Evolutionary conservation across 495 filamentous ascomycete genomes (phyloP).

Genomic region (Trichoderma gamsii): DNA sequence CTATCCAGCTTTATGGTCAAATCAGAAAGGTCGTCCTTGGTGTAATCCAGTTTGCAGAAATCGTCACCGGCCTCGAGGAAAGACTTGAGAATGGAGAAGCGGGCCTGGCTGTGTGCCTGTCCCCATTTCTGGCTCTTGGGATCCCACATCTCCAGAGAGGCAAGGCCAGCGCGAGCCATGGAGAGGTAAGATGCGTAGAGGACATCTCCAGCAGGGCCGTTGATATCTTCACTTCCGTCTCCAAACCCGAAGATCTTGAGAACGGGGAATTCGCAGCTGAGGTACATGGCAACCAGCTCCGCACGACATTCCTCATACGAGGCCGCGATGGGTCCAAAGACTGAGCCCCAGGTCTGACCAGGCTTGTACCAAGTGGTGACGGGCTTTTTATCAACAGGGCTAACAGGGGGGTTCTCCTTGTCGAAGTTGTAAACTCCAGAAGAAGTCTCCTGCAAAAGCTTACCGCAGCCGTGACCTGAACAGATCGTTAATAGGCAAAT

Average conservation of each 20-base stretch:
- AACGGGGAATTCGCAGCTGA: conserved; percentile 82
- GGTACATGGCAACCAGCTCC: conserved; percentile 88
- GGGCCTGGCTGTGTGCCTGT: conserved; percentile 89
- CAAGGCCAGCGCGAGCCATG: conserved; percentile 86
- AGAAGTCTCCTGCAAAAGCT: conserved; percentile 83
- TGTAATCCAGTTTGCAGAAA: conserved; percentile 74
- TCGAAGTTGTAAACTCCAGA: conserved; percentile 86
- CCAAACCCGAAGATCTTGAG: conserved; percentile 89
- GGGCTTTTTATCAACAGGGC: conserved; percentile 69
- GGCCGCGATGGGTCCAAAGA: conserved; percentile 79
- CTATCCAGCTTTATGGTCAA: conserved; percentile 75
- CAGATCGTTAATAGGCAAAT: background rate
- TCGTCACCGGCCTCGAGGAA: conserved; percentile 80
- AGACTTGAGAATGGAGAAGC: conserved; percentile 79
- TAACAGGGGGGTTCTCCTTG: conserved; percentile 67
- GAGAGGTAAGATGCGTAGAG: conserved; percentile 79
- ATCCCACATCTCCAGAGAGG: conserved; percentile 84
- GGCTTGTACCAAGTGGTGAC: conserved; percentile 85
- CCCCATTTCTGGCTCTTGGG: conserved; percentile 86
- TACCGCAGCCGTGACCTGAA: conserved; percentile 74
- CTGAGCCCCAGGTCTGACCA: conserved; percentile 87
- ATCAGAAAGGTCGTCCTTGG: conserved; percentile 70
- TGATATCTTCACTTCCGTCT: conserved; percentile 62
- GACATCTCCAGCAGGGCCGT: conserved; percentile 73
- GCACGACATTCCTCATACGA: conserved; percentile 71